Percentiles rank a stretch among this genome's conserved stretches.
These are phyloP conservation scores for Didymella pinodella DNA, from an alignment of 2,329 filamentous ascomycete species.

Conservation along the genomic window DNA sequence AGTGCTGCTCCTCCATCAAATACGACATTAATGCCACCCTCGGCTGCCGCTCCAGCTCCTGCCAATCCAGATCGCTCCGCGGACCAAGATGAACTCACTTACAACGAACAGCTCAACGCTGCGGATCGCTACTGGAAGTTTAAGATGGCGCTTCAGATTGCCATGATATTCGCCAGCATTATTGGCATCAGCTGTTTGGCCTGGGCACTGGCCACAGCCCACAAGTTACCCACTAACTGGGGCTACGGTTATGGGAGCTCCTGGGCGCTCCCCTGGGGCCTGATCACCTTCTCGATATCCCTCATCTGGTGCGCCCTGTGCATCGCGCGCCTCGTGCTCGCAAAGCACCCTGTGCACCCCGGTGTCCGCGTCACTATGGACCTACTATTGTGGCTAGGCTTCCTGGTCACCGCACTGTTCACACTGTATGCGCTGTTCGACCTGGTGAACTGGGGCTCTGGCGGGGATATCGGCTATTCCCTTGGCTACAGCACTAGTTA, in stretches of 20 bases:
- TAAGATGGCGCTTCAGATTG: constrained; percentile 36
- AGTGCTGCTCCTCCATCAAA: neutral
- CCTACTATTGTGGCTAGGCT: constrained; percentile 47
- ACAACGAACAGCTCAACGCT: constrained; percentile 38
- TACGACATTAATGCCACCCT: constrained; percentile 2
- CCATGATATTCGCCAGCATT: constrained; percentile 35
- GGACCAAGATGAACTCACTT: constrained; percentile 17
- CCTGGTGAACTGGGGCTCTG: constrained; percentile 29
- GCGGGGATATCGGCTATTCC: constrained; percentile 27
- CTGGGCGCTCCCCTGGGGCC: constrained; percentile 29
- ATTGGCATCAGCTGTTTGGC: constrained; percentile 46
- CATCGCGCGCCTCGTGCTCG: constrained; percentile 37
- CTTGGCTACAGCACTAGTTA: constrained; percentile 6
- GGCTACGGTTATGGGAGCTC: constrained; percentile 26
- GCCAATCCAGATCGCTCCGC: constrained; percentile 9
- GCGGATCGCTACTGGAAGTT: constrained; percentile 45
- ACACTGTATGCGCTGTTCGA: constrained; percentile 27
- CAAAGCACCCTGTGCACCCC: constrained; percentile 44
- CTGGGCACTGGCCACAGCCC: constrained; percentile 27
- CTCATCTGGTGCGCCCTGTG: constrained; percentile 43
- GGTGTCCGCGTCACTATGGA: constrained; percentile 47
- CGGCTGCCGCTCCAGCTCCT: neutral
- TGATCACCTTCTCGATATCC: constrained; percentile 44
- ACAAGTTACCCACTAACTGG: constrained; percentile 3
- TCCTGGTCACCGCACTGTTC: constrained; percentile 40